Base-by-base conservation (phyloP, 1,139 yeast species). In the Blastobotrys petasosporus region DNA sequence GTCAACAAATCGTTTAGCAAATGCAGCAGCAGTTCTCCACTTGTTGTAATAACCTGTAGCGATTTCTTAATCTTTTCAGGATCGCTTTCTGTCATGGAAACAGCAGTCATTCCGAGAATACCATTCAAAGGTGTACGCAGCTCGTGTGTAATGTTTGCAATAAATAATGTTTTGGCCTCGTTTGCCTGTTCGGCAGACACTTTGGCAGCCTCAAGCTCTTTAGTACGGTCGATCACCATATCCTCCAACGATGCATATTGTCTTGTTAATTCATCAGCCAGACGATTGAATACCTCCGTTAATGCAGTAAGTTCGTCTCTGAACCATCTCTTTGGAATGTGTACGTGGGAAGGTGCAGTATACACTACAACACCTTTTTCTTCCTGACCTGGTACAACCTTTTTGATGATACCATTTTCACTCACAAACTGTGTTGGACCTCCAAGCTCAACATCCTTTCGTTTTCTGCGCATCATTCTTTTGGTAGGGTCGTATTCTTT, bases 91-190 rank as follows among this genome's bases (percentile, higher is more conserved):
- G 85, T 92, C 81, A 87, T 77, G 1, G 96, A 92, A 47, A 90
- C 86, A 1, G 95, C 85, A 0, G 97, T 85, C 95, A 92, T 86
- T 47, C 98, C 98, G 48, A 92, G 69, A 38, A 92, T 92, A 62
- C 97, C 98, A 64, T 92, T 92, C 56, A 92, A 70, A 1, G 98
- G 98, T 0, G 98, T 92, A 54, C 97, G 75, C 60, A 92, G 74
- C 66, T 92, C 98, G 62, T 92, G 97, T 0, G 97, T 88, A 33
- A 92, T 88, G 62, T 90, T 92, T 15, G 97, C 97, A 63, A 92
- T 88, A 64, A 92, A 92, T 12, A 87, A 86, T 0, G 96, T 85
- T 59, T 90, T 90, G 7, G 97, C 95, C 58, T 87, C 96, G 65
- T 87, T 90, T 2, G 98, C 97, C 33, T 83, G 77, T 65, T 90